Conservation (phyloP, 2,329 filamentous ascomycete species). For the Aspergillus sp. region DNA sequence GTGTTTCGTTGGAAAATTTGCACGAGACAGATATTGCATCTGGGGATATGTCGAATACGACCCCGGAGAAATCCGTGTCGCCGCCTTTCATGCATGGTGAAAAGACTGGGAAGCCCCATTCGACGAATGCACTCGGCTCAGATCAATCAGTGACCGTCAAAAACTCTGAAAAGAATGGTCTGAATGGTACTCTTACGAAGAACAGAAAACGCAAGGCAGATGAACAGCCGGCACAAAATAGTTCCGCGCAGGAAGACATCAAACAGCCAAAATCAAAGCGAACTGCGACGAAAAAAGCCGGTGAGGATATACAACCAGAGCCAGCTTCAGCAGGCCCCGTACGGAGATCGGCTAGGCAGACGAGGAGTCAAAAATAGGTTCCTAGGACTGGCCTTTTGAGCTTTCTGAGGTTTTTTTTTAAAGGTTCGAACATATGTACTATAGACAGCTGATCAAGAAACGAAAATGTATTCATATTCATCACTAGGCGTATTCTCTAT, state of each 20-base stretch:
- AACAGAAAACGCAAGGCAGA: conserved; percentile 16
- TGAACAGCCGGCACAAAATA: neutral
- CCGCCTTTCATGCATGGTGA: conserved; percentile 2
- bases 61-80: conserved; percentile 11
- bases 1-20: conserved; percentile 6
- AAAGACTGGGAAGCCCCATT: neutral
- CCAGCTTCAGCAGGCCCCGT: conserved; percentile 10
- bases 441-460: neutral
- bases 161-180: no score
- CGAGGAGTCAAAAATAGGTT: conserved; percentile 13
- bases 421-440: neutral
- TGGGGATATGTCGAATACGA: conserved; percentile 14
- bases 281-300: conserved; percentile 15
- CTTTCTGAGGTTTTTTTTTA: neutral
- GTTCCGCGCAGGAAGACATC: neutral
- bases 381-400: no score
- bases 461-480: no score
- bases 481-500: conserved; percentile 61
- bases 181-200: conserved; percentile 1
- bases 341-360: conserved; percentile 23
- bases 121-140: neutral
- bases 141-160: no score
- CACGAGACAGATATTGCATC: conserved; percentile 9
- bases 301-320: conserved; percentile 2
- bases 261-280: conserved; percentile 16